Evolutionary conservation across 2,329 filamentous ascomycete genomes (phyloP), one percentile per base, ranked within the genome.

Genomic region (Exophiala spinifera): DNA sequence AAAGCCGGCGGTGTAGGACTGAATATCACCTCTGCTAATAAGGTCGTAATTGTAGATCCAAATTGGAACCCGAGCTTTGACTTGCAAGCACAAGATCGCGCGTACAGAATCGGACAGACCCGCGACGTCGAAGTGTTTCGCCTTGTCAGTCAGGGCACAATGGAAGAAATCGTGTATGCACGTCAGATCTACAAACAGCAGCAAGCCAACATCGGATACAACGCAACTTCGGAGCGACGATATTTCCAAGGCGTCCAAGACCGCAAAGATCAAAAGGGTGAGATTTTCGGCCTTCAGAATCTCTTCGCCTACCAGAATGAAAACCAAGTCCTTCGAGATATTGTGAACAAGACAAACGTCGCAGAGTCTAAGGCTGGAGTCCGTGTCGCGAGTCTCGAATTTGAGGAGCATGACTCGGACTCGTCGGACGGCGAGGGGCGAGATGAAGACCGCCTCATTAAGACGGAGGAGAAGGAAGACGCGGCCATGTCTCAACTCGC

Each of bases 171-270:
- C 50, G 90, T 97, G 6, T 99, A 99, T 65, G 94, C 92, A 0
- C 82, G 94, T 5, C 94, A 99, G 66, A 94, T 99, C 36, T 99
- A 99, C 79, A 99, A 99, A 70, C 94, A 99, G 67, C 94, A 99
- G 66, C 94, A 97, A 73, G 92, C 94, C 21, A 97, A 96, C 66
- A 97, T 99, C 55, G 94, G 89, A 1, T 97, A 99, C 71, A 95
- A 86, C 31, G 94, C 94, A 0, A 95, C 89, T 0, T 87, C 86
- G 4, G 94, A 99, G 70, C 85, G 94, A 3, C 84, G 94, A 1
- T 99, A 99, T 70, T 99, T 99, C 75, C 91, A 87, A 62, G 94
- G 94, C 37, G 89, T 97, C 0, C 92, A 96, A 71, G 87, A 95
- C 58, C 83, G 89, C 61, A 83, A 83, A 20, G 82, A 83, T 23